Conservation (phyloP, 306 rosid species). For the Rosa lucieae region DNA sequence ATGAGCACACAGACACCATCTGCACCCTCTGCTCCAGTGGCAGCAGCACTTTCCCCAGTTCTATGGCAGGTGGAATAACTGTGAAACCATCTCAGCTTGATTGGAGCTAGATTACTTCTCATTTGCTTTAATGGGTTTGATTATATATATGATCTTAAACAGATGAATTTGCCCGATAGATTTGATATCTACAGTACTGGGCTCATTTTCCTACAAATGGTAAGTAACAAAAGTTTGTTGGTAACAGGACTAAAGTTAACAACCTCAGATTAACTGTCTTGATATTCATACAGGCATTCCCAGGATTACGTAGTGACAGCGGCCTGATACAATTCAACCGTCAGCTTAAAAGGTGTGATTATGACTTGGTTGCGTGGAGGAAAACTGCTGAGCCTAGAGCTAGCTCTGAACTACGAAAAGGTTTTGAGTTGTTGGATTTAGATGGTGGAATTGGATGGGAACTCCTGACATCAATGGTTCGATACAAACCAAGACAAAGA, state of each 20-base stretch:
- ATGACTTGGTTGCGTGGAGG: conserved; percentile 90
- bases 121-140: conserved; percentile 23
- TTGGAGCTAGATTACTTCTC: conserved; percentile 17
- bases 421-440: conserved; percentile 85
- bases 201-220: conserved; percentile 93
- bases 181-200: conserved; percentile 94
- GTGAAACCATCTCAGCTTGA: conserved; percentile 17
- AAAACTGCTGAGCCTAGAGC: conserved; percentile 65
- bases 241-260: background rate
- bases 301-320: conserved; percentile 65
- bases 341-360: conserved; percentile 84
- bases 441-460: conserved; percentile 98
- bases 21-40: conserved; percentile 96
- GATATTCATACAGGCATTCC: conserved; percentile 61
- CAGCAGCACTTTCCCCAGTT: conserved; percentile 94
- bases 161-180: conserved; percentile 92
- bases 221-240: conserved; percentile 36
- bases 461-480: conserved; percentile 83
- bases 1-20: conserved; percentile 99
- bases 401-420: conserved; percentile 60
- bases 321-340: conserved; percentile 88
- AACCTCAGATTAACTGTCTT: conserved; percentile 3
- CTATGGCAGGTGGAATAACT: conserved; percentile 77
- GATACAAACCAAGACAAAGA: conserved; percentile 81
- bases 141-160: conserved; percentile 41